Base-by-base conservation (phyloP, 768 basidiomycete genomes). In the Pulveroboletus sp. region DNA sequence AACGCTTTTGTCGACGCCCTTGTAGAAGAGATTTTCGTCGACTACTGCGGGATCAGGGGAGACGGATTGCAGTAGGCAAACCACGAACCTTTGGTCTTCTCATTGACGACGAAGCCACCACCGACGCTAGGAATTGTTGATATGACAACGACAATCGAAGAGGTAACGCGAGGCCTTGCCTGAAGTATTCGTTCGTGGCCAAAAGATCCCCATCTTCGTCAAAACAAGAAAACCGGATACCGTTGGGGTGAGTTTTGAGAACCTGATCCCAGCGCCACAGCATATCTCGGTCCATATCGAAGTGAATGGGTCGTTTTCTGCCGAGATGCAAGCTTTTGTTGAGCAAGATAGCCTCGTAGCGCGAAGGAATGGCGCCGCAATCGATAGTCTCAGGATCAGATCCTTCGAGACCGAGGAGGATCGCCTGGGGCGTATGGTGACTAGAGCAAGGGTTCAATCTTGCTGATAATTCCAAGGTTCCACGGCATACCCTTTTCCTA, bases 311-410 rank as follows among this genome's bases (percentile, higher is more conserved):
- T 50, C 87, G 86, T 43, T 75, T 73, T 8, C 91, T 92, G 12
- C 77, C 84, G 5, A 97, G 78, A 40, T 82, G 66, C 14, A 95
- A 77, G 5, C 69, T 71, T 63, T 87, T 86, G 59, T 78, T 82
- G 28, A 73, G 61, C 17, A 86, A 62, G 48, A 96, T 91, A 6
- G 77, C 72, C 7, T 75, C 71, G 64, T 93, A 92, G 17, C 90
- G 82, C 3, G 83, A 77, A 9, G 85, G 79, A 39, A 92, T 89
- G 6, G 86, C 89, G 6, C 86, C 86, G 11, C 87, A 86, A 62
- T 94, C 90, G 51, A 97, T 88, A 2, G 90, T 93, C 72, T 97
- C 94, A 1, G 93, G 93, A 63, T 96, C 93, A 36, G 86, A 89
- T 38, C 85, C 89, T 78, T 91, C 89, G 32, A 91, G 73, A 17